Evolutionary conservation across 192 early-diverging fungal species (phyloP).

Genomic region (Thamnidium elegans): DNA sequence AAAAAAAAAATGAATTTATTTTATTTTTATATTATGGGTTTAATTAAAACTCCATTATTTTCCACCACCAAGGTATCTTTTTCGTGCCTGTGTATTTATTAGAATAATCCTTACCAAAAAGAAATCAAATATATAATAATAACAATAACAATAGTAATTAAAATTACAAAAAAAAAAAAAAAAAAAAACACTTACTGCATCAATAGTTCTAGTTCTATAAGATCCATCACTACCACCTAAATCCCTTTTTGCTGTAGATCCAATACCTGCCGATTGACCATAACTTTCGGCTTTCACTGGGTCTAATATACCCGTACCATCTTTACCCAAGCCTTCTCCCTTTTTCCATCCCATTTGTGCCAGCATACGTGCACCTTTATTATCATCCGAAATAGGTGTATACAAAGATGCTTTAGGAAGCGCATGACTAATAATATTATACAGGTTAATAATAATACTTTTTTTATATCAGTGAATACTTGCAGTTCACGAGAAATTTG

Average conservation of each 20-base stretch:
- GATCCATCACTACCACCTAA: constrained; percentile 6
- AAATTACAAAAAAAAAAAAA: neutral
- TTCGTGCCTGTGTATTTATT: too few relatives aligned
- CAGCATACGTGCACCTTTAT: constrained; percentile 70
- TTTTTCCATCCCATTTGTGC: constrained; percentile 85
- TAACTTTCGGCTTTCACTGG: constrained; percentile 79
- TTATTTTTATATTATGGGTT: too few relatives aligned
- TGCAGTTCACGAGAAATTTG: neutral
- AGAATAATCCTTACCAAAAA: too few relatives aligned
- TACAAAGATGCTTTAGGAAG: constrained; percentile 20
- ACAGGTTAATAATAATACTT: neutral
- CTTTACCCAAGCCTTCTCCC: constrained; percentile 84
- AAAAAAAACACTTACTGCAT: constrained; percentile 21
- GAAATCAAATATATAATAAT: too few relatives aligned
- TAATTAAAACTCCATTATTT: too few relatives aligned
- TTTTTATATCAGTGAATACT: neutral
- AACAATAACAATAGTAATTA: neutral
- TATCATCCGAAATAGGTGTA: constrained; percentile 48
- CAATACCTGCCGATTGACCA: constrained; percentile 46
- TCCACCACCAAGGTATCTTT: too few relatives aligned
- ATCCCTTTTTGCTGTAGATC: constrained; percentile 28
- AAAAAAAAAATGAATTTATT: too few relatives aligned
- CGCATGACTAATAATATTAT: constrained; percentile 10
- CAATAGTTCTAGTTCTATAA: constrained; percentile 25
- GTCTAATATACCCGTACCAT: constrained; percentile 83